Percentiles rank a stretch among this genome's conserved stretches.
Evolutionary conservation across 2,329 filamentous ascomycete species (phyloP).

Genomic region (Uncinocarpus reesii): DNA sequence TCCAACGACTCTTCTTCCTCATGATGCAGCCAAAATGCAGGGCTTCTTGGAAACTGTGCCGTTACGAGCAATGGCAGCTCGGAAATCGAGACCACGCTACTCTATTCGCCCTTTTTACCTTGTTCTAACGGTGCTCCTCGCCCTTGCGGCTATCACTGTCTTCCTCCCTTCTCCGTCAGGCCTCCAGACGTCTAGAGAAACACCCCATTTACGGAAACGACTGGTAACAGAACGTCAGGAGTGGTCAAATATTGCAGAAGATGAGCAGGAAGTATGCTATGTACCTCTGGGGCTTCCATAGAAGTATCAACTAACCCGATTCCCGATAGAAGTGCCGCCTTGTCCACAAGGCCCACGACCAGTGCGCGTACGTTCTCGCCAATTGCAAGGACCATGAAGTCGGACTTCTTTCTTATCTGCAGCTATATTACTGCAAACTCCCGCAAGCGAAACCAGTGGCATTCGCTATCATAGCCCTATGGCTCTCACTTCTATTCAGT

Average conservation of each 20-base stretch:
- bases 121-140: constrained; percentile 32
- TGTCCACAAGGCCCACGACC: constrained; percentile 65
- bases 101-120: constrained; percentile 40
- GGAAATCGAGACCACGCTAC: constrained; percentile 26
- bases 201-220: constrained; percentile 12
- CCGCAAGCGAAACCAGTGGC: constrained; percentile 59
- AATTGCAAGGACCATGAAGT: constrained; percentile 86
- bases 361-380: constrained; percentile 73
- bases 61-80: constrained; percentile 3
- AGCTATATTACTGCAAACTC: constrained; percentile 79
- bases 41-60: constrained; percentile 5
- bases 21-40: constrained; percentile 20
- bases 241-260: not conserved
- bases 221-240: constrained; percentile 22
- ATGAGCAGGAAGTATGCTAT: constrained; percentile 13
- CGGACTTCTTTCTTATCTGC: constrained; percentile 77
- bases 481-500: constrained; percentile 83
- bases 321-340: constrained; percentile 53
- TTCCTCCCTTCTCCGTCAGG: constrained; percentile 6
- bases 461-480: constrained; percentile 66
- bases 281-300: not conserved
- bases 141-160: constrained; percentile 27
- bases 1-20: constrained; percentile 16
- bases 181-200: not conserved
- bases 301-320: not conserved